Base-by-base conservation (phyloP, 2,329 filamentous ascomycete genomes). In the Microcyclospora pomicola region DNA sequence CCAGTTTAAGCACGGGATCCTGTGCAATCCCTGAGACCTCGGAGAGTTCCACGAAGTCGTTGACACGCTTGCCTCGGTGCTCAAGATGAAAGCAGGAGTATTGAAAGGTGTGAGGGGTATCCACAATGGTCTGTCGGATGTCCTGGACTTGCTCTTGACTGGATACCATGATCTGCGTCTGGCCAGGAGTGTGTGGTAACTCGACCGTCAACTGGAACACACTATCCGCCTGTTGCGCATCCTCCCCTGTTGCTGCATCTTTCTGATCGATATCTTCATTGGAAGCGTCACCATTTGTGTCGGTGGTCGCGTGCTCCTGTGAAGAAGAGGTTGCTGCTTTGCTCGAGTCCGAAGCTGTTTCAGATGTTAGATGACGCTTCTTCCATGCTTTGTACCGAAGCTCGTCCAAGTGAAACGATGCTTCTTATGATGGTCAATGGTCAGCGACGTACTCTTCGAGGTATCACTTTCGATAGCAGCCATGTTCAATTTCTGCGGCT, bases 51-150 rank as follows among this genome's bases (percentile, higher is more conserved):
- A 92, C 74, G 53, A 91, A 96, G 63, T 98, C 91, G 61, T 96
- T 96, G 71, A 98, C 80, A 48, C 82, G 81, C 62, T 82, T 69
- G 49, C 85, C 84, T 42, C 83, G 79, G 65, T 87, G 79, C 65
- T 96, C 87, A 53, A 98, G 77, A 65, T 98, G 91, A 68, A 98
- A 98, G 70, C 91, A 98, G 37, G 91, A 93, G 68, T 95, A 95
- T 63, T 93, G 86, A 66, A 95, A 91, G 36, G 88, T 92, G 42
- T 80, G 73, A 5, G 91, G 91, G 35, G 86, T 73, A 63, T 98
- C 91, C 64, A 95, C 86, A 59, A 98, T 82, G 45, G 87, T 88
- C 64, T 96, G 91, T 49, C 91, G 83, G 52, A 98, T 79, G 68
- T 98, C 91, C 63, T 96, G 91, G 44, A 96, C 80, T 61, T 95